Evolutionary conservation across 306 rosid genomes (phyloP).

Genomic region (Sicyos edulis): DNA sequence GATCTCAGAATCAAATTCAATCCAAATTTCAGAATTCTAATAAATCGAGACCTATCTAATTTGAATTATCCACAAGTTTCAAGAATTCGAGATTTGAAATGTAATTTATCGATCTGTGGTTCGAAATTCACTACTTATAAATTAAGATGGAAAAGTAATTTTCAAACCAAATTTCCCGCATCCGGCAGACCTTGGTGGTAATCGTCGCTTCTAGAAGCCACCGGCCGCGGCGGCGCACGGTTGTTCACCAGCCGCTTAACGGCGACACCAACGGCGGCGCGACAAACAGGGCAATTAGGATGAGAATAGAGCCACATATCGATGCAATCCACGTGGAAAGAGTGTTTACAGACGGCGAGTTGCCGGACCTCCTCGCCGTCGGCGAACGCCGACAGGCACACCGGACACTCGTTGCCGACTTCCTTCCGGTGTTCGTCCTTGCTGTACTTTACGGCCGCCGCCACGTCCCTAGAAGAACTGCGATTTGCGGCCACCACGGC

Average conservation of each 20-base stretch:
- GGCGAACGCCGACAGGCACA: slow-evolving; percentile 55
- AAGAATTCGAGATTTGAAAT: not conserved
- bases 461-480: slow-evolving; percentile 10
- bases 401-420: slow-evolving; percentile 61
- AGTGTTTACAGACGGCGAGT: slow-evolving; percentile 58
- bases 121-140: not conserved
- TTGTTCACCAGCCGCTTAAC: slow-evolving; percentile 21
- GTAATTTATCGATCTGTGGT: not conserved
- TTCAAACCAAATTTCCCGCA: slow-evolving; percentile 20
- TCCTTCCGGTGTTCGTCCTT: slow-evolving; percentile 43
- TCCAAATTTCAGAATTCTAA: not conserved
- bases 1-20: not conserved
- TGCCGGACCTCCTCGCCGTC: slow-evolving; percentile 62
- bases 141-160: not conserved
- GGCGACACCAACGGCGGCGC: slow-evolving; percentile 39
- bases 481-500: not conserved
- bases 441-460: slow-evolving; percentile 31
- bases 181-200: slow-evolving; percentile 24
- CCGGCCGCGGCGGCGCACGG: not conserved
- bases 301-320: slow-evolving; percentile 57
- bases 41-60: not conserved
- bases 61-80: not conserved
- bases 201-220: slow-evolving; percentile 12
- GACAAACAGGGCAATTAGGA: slow-evolving; percentile 72
- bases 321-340: slow-evolving; percentile 59